These are phyloP conservation scores for Ophiostoma sp. DNA, from an alignment of 2,329 filamentous ascomycete species.

Conservation along the genomic window DNA sequence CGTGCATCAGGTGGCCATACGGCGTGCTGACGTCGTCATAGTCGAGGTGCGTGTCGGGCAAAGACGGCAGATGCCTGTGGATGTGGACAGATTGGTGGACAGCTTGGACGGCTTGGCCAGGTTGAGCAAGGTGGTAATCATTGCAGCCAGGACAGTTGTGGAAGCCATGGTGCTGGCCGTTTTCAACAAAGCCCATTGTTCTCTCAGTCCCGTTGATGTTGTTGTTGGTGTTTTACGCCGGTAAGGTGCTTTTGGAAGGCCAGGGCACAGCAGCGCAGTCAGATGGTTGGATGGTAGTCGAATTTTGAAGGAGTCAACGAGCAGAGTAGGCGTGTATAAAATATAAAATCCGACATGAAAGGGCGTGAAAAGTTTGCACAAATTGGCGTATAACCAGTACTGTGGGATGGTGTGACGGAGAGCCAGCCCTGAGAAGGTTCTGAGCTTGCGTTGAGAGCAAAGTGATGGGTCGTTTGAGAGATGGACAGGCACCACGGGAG, in stretches of 20 bases:
- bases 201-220: background rate
- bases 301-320: background rate
- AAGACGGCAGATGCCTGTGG: background rate
- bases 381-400: background rate
- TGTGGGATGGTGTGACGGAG: background rate
- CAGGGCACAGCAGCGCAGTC: no score
- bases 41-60: background rate
- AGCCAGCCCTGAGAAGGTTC: background rate
- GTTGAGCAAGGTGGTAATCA: background rate
- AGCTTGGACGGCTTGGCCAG: background rate
- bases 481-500: background rate
- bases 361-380: background rate
- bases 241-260: no score
- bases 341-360: background rate
- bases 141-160: background rate
- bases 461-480: background rate
- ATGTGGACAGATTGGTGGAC: background rate
- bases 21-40: conserved; percentile 5
- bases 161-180: background rate
- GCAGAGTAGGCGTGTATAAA: background rate
- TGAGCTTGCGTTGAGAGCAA: background rate
- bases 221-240: background rate
- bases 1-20: conserved; percentile 1
- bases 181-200: background rate
- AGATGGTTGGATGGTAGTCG: background rate